These are phyloP conservation scores for Wickerhamiella kurtzmanii DNA, from an alignment of 805 yeast species.

Conservation along the genomic window DNA sequence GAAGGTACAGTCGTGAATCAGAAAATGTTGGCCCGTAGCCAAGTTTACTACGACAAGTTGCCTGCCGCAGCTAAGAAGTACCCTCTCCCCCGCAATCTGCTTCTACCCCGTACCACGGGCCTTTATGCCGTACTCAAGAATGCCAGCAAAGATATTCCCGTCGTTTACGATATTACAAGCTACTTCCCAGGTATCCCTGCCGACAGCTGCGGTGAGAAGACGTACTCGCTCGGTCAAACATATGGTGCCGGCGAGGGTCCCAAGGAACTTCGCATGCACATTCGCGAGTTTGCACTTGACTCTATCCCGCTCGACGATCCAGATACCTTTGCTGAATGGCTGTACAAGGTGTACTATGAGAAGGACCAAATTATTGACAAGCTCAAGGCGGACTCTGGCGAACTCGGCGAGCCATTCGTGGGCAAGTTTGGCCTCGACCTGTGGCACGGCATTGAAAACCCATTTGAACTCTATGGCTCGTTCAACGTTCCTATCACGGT, in stretches of 20 bases:
- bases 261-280: constrained; percentile 44
- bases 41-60: constrained; percentile 39
- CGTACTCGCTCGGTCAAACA: constrained; percentile 48
- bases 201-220: constrained; percentile 63
- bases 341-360: constrained; percentile 55
- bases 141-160: constrained; percentile 28
- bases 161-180: constrained; percentile 69
- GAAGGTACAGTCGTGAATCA: constrained; percentile 84
- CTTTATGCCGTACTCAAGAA: constrained; percentile 50
- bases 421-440: no score
- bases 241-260: constrained; percentile 68
- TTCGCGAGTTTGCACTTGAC: constrained; percentile 41
- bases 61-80: constrained; percentile 22
- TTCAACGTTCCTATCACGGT: constrained; percentile 25
- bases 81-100: constrained; percentile 38
- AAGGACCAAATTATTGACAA: constrained; percentile 62
- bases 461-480: constrained; percentile 23
- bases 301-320: constrained; percentile 50
- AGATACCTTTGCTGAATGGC: constrained; percentile 62
- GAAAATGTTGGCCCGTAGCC: constrained; percentile 46
- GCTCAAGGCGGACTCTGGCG: constrained; percentile 41
- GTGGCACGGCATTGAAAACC: constrained; percentile 16
- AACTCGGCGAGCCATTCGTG: constrained; percentile 21
- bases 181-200: constrained; percentile 60
- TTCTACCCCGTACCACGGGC: constrained; percentile 79